Base-by-base conservation (phyloP, 2,329 filamentous ascomycete genomes). In the Chlorencoelia australis region DNA sequence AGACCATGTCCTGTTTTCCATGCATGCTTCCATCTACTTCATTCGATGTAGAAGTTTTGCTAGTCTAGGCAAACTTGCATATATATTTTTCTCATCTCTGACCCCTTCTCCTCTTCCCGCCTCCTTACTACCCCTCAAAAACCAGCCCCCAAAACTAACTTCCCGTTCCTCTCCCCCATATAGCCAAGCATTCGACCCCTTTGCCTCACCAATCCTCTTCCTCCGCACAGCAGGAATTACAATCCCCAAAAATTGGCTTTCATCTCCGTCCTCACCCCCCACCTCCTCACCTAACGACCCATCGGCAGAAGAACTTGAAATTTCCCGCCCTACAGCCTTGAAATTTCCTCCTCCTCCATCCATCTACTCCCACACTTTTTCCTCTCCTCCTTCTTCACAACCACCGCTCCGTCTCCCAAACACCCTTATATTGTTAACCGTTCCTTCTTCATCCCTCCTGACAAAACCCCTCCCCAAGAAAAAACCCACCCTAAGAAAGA, bases 161-260 rank as follows among this genome's bases (percentile, higher is more conserved):
- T 50, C 68, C 19, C 51, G 59, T 4, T 59, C 76, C n/a, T 79
- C 79, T 48, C 44, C 46, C 7, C 47, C 44, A 0, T 71, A 74
- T 0, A 51, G 51, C 1, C 55, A 68, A 40, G 53, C 75, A 19
- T 77, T 79, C 42, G 75, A 80, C 45, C 56, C 69, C 0, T 79
- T 79, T 51, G 71, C 66, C 4, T 76, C 71, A 40, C 65, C 75
- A 0, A 61, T 63, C 34, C 60, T 79, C 1, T 69, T 79, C 48
- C 78, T 79, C 47, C 69, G 70, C 33, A 68, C 63, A 0, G 55
- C 73, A 0, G 69, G 67, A 1, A 14, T 49, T 2, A 20, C 42
- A 2, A 33, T 52, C 3, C 55, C 54, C 2, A 21, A 30, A 4
- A 22, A 30, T 6, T 57, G 52, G 47, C 35, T 38, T 10, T 40